Conservation (phyloP, 2,329 filamentous ascomycete genomes). For the Macroventuria anomochaeta region DNA sequence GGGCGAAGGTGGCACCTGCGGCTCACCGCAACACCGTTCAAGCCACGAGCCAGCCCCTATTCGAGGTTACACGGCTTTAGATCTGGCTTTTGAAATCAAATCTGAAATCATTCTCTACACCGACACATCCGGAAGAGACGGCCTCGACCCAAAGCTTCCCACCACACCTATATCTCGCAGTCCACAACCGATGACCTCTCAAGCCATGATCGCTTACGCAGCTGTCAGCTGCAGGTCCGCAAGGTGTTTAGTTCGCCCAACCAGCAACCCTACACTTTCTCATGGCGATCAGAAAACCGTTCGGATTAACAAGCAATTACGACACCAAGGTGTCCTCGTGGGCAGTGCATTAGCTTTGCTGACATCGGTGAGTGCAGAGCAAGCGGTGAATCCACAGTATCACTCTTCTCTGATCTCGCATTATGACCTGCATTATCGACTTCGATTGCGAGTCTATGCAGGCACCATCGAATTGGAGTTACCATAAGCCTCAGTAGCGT, state of each 20-base stretch:
- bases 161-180: slow-evolving; percentile 1
- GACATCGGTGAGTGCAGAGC: slow-evolving; percentile 16
- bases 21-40: slow-evolving; percentile 2
- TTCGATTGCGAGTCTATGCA: slow-evolving; percentile 12
- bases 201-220: slow-evolving; percentile 11
- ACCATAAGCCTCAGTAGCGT: not conserved
- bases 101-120: not conserved
- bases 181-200: slow-evolving; percentile 8
- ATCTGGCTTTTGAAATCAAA: not conserved
- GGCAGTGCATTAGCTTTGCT: slow-evolving; percentile 18
- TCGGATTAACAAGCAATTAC: slow-evolving; percentile 32
- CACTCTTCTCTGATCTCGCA: slow-evolving; percentile 15
- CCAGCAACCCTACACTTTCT: slow-evolving; percentile 7
- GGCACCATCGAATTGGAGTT: slow-evolving; percentile 6
- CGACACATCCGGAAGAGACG: not conserved
- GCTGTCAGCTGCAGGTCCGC: slow-evolving; percentile 39
- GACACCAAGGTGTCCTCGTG: slow-evolving; percentile 21
- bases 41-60: not conserved
- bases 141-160: not conserved
- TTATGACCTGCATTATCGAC: slow-evolving; percentile 15
- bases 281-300: slow-evolving; percentile 10
- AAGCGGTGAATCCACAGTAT: slow-evolving; percentile 12
- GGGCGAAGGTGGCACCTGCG: not conserved
- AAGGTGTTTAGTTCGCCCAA: slow-evolving; percentile 19
- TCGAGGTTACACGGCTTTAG: slow-evolving; percentile 15